Evolutionary conservation across 352 stramenopile species (phyloP).

Genomic region (Plasmopara viticola): DNA sequence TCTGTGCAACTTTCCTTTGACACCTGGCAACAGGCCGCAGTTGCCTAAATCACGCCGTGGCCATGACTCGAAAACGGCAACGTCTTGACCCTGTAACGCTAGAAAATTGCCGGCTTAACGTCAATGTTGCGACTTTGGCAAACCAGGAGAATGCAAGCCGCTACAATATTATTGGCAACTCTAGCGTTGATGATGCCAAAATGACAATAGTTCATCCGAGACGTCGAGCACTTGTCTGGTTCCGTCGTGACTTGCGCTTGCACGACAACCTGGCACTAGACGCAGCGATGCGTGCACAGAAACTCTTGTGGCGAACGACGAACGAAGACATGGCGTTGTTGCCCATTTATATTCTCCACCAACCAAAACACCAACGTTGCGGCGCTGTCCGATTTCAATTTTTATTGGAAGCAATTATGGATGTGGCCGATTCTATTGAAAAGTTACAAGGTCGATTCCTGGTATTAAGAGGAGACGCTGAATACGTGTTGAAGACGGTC

Average conservation of each 20-base stretch:
- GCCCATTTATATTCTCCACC: slow-evolving; percentile 87
- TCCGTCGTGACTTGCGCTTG: slow-evolving; percentile 91
- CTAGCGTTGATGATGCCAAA: neutral
- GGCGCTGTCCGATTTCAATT: slow-evolving; percentile 84
- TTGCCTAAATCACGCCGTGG: neutral
- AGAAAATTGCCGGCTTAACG: neutral
- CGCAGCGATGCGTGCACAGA: slow-evolving; percentile 38
- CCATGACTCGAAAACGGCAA: slow-evolving; percentile 17
- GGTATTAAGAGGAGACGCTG: slow-evolving; percentile 52
- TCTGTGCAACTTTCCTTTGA: neutral
- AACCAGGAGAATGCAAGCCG: neutral
- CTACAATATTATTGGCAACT: neutral
- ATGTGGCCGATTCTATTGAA: slow-evolving; percentile 50
- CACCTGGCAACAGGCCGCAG: neutral
- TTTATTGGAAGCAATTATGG: slow-evolving; percentile 85
- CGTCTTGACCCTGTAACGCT: slow-evolving; percentile 5
- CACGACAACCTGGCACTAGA: slow-evolving; percentile 94
- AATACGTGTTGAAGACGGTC: slow-evolving; percentile 44
- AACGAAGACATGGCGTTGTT: slow-evolving; percentile 31
- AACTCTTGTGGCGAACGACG: slow-evolving; percentile 6
- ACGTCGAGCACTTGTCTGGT: slow-evolving; percentile 80
- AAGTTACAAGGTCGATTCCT: slow-evolving; percentile 33
- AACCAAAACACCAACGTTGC: slow-evolving; percentile 57
- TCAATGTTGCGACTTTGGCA: neutral
- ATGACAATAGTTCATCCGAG: slow-evolving; percentile 5